phyloP scores from a whole-genome alignment of 768 basidiomycete species.

The Russula lepida region DNA sequence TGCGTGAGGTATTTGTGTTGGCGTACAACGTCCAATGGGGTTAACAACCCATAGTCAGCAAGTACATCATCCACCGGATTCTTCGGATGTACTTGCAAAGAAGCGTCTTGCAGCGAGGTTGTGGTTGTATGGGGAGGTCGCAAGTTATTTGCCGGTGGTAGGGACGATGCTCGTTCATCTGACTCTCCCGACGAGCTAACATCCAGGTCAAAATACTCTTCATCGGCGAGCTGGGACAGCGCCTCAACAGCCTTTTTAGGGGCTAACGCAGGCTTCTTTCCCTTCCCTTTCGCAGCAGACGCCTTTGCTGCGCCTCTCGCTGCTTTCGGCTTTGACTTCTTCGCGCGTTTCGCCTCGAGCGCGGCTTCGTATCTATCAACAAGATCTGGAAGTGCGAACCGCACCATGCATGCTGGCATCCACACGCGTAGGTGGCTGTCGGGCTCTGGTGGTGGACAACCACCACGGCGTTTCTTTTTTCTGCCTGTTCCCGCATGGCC shows the following conservation, averaged over 20 bases:
- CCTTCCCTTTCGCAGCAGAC: background rate
- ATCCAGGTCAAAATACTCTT: constrained; percentile 10
- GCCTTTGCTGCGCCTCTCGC: background rate
- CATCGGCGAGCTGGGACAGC: background rate
- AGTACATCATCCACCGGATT: background rate
- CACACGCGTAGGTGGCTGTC: constrained; percentile 57
- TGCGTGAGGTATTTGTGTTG: background rate
- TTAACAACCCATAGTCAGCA: background rate
- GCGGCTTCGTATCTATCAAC: constrained; percentile 51
- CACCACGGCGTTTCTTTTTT: constrained; percentile 30
- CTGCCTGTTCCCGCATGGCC: constrained; percentile 31
- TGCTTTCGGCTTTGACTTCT: constrained; percentile 1
- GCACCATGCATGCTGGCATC: constrained; percentile 77
- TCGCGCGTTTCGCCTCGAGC: constrained; percentile 26
- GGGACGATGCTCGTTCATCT: background rate
- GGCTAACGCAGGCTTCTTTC: background rate
- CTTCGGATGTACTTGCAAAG: background rate
- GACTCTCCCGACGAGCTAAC: constrained; percentile 7
- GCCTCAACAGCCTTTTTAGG: background rate
- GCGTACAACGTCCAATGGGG: background rate
- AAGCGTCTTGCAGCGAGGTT: background rate
- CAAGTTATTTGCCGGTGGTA: background rate
- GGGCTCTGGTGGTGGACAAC: constrained; percentile 41
- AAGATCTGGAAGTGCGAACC: constrained; percentile 54
- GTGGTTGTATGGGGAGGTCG: background rate